Base-by-base conservation (phyloP, 805 yeast species). In the Metschnikowia shivogae region DNA sequence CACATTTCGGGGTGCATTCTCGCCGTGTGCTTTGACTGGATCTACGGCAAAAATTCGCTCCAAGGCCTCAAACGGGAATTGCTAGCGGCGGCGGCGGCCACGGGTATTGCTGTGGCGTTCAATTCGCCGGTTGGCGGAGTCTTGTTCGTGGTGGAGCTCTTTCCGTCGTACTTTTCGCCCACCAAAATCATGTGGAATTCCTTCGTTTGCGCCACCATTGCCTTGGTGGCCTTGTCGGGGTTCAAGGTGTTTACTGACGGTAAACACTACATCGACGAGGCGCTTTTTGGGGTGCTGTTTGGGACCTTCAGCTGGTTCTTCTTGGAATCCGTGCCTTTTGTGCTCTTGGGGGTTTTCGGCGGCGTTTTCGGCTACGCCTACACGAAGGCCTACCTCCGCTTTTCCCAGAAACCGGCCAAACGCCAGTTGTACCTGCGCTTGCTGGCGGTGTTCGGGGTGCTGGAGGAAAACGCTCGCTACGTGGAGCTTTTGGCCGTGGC, bases 91-190 rank as follows among this genome's bases (percentile, higher is more conserved):
- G 86, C 90, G 0, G 77, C 87, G 1, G 90, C 95, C 0, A 82
- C 90, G 1, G 96, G 96, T 5, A 83, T 88, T 20, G 80, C 90
- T 0, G 86, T 85, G 11, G 95, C 96, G 0, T 87, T 88, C 63
- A 85, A 84, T 48, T 82, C 95, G 0, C 96, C 96, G 3, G 81
- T 89, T 45, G 95, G 95, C 6, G 96, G 96, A 1, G 93, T 89
- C 1, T 61, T 88, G 28, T 89, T 87, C 61, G 83, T 85, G 4
- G 61, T 86, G 14, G 95, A 88, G 56, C 81, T 80, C 49, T 68
- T 84, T 36, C 79, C 84, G 3, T 76, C 81, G 29, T 85, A 77
- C 56, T 80, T 83, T 57, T 77, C 76, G 39, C 78, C 83, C 17
- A 79, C 78, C 24, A 77, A 74, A 48, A 72, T 83, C 48, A 78